A percentile compares a stretch with the other conserved stretches of the same genome.
Evolutionary conservation across 805 yeast species (phyloP).

Genomic region (Komagataella pseudopastoris): DNA sequence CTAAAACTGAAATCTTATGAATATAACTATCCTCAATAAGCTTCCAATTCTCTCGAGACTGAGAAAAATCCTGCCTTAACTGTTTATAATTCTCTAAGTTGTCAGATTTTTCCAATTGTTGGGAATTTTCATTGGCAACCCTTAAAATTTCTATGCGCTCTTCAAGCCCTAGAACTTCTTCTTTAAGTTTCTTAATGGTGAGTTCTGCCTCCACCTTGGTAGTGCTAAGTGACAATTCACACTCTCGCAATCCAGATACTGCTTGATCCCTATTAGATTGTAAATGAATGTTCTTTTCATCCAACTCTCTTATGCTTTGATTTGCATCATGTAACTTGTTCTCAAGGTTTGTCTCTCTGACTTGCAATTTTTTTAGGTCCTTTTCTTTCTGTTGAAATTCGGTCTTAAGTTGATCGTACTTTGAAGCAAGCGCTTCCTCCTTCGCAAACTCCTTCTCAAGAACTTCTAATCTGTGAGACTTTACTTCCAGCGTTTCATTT

Average conservation of each 20-base stretch:
- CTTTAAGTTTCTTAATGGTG: conserved; percentile 5
- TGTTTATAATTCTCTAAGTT: conserved; percentile 29
- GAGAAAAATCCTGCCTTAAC: conserved; percentile 57
- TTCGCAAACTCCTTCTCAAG: conserved; percentile 5
- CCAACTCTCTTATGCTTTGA: conserved; percentile 9
- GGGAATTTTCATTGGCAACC: conserved; percentile 9
- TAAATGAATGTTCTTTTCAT: conserved; percentile 2
- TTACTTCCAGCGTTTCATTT: conserved; percentile 9
- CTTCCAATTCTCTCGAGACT: conserved; percentile 75
- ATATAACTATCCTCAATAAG: conserved; percentile 57
- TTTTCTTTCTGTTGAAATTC: conserved; percentile 11
- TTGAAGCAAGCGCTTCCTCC: conserved; percentile 10
- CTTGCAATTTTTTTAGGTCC: conserved; percentile 18
- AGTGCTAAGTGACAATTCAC: conserved; percentile 16
- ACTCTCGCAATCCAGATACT: conserved; percentile 16
- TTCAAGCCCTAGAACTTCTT: conserved; percentile 14
- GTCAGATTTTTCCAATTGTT: conserved; percentile 27
- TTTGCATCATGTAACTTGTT: conserved; percentile 10
- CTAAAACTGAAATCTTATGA: conserved; percentile 28
- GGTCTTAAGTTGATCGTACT: conserved; percentile 16
- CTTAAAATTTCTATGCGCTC: conserved; percentile 6
- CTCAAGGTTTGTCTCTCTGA: conserved; percentile 10
- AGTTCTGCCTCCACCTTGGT: background rate
- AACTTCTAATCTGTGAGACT: background rate
- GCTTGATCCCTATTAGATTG: conserved; percentile 2